These are phyloP conservation scores for Gynandropsis gynandra DNA, from an alignment of 345 rosid species.

Conservation along the genomic window DNA sequence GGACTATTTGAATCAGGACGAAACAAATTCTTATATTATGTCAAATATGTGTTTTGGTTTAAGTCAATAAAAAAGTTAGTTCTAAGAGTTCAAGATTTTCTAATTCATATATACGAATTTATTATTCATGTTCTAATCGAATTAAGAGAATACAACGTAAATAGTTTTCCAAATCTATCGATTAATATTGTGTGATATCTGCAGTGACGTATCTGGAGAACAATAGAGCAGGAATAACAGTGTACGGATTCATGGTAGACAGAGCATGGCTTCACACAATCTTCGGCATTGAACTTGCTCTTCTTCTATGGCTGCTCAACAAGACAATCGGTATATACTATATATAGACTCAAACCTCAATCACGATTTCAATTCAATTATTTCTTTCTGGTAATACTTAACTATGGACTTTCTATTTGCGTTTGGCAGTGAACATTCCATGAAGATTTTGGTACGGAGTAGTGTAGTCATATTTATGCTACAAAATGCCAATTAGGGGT, in stretches of 20 bases:
- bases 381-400: no score
- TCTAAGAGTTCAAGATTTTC: no score
- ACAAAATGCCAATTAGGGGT: slow-evolving; percentile 3
- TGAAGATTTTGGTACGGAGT: slow-evolving; percentile 19
- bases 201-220: slow-evolving; percentile 81
- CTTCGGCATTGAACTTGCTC: slow-evolving; percentile 70
- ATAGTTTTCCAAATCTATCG: no score
- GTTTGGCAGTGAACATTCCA: slow-evolving; percentile 29
- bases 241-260: slow-evolving; percentile 74
- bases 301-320: slow-evolving; percentile 85
- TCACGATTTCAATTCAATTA: no score
- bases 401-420: slow-evolving; percentile 17
- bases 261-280: slow-evolving; percentile 81
- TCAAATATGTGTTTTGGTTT: no score
- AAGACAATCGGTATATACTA: slow-evolving; percentile 54
- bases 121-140: no score
- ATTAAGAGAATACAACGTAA: no score
- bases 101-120: no score
- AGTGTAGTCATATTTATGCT: slow-evolving; percentile 10
- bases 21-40: neutral
- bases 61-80: no score
- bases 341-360: no score
- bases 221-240: slow-evolving; percentile 83
- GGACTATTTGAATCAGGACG: neutral
- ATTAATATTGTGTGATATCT: no score